Evolutionary conservation across 805 yeast species (phyloP), one percentile per base, ranked within the genome.

Genomic region (Kuraishia molischiana): DNA sequence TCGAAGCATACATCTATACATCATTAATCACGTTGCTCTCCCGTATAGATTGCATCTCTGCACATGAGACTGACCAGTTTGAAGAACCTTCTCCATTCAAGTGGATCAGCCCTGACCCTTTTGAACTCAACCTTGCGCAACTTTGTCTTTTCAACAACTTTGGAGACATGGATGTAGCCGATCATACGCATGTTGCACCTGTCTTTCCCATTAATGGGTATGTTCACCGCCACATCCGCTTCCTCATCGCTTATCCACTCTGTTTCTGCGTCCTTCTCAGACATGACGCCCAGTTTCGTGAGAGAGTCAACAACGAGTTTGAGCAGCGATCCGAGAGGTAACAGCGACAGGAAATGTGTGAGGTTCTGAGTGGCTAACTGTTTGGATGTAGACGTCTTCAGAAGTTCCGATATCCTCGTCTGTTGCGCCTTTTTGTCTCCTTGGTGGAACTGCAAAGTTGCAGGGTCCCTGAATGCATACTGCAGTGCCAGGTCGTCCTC

Each of bases 51-150:
- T 3, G 72, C 66, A 29, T 74, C 78, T 49, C 79, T 68, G 45
- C 82, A 76, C n/a, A 69, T 50, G 9, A 72, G 53, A 1, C 79
- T 70, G 22, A 77, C 63, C 34, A 66, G 64, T 48, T 77, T 76
- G 57, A 81, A 80, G 15, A 80, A 58, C 13, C 77, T 57, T 54
- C 87, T 65, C 87, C 87, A 80, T 52, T 80, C 87, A 30, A 80
- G 51, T 0, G 87, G 86, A 55, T 80, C 86, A 0, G 83, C 85
- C 26, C 67, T 66, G 3, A 67, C 59, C 45, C 74, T 74, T 28
- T 68, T 54, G 46, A 80, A 78, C 38, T 69, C 74, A 0, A 80
- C 63, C 37, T 67, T 70, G 40, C 71, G 66, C 37, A 69, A 58
- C 9, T 54, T 51, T 37, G 59, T 46, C 21, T 61, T 59, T 24